Conservation (phyloP, 768 basidiomycete genomes). For the Termitomyces titanicus region DNA sequence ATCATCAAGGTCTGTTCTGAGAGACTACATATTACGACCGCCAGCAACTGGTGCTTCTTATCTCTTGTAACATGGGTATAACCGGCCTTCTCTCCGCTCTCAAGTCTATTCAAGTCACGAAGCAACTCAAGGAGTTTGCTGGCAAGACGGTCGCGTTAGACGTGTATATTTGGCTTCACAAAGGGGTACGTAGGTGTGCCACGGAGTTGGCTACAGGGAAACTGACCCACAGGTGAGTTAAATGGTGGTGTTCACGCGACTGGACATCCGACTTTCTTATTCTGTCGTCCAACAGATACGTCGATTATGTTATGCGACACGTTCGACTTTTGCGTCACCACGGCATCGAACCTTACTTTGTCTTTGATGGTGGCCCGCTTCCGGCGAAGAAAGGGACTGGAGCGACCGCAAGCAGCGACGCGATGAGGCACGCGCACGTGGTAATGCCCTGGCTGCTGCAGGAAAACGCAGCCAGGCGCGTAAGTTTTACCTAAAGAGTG, state of each 20-base stretch:
- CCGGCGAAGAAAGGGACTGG: constrained; percentile 95
- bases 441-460: constrained; percentile 68
- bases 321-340: constrained; percentile 84
- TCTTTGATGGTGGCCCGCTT: constrained; percentile 94
- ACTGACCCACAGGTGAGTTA: constrained; percentile 75
- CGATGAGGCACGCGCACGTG: constrained; percentile 72
- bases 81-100: constrained; percentile 85
- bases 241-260: constrained; percentile 2
- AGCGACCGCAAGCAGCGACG: constrained; percentile 70
- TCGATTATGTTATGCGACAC: constrained; percentile 93
- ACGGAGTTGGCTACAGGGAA: constrained; percentile 86
- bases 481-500: constrained; percentile 84
- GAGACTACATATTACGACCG: no score
- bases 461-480: constrained; percentile 80
- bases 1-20: no score
- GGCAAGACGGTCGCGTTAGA: constrained; percentile 90
- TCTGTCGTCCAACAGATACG: constrained; percentile 59
- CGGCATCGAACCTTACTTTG: constrained; percentile 83
- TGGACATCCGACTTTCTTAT: not conserved
- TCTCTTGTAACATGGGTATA: constrained; percentile 99
- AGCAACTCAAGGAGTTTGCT: constrained; percentile 75
- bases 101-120: constrained; percentile 81
- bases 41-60: no score
- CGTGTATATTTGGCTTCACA: constrained; percentile 93
- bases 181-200: constrained; percentile 87